Percentiles rank a stretch among this genome's conserved stretches.
Evolutionary conservation across 1,284 basidiomycete species (phyloP).

Genomic region (Salmacisia buchloeana): DNA sequence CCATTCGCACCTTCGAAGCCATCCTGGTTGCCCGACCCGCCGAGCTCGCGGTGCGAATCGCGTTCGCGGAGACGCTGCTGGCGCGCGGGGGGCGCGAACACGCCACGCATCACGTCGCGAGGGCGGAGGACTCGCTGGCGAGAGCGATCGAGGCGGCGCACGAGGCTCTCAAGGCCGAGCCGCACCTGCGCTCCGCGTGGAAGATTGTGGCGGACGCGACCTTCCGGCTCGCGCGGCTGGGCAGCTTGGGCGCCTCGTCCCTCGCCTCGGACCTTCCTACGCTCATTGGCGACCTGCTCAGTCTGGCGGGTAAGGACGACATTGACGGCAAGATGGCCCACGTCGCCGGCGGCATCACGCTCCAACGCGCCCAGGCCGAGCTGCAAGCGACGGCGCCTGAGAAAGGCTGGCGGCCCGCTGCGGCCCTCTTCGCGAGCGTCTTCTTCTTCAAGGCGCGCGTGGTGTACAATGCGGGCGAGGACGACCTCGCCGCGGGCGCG

Average conservation of each 20-base stretch:
- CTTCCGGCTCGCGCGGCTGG: constrained; percentile 50
- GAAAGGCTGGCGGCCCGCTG: not conserved
- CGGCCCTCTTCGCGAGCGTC: constrained; percentile 19
- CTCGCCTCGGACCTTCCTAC: too few species aligned
- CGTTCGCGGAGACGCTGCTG: constrained; percentile 70
- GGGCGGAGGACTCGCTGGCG: constrained; percentile 70
- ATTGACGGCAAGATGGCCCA: constrained; percentile 34
- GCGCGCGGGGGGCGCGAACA: constrained; percentile 66
- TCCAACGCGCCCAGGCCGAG: constrained; percentile 11
- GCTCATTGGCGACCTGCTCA: constrained; percentile 14
- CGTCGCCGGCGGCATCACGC: constrained; percentile 26
- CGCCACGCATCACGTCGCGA: constrained; percentile 64
- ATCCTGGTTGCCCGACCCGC: constrained; percentile 61
- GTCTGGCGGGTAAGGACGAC: constrained; percentile 23
- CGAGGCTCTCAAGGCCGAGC: constrained; percentile 58
- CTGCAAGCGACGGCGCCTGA: not conserved
- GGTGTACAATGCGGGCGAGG: constrained; percentile 30
- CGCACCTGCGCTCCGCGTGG: constrained; percentile 59
- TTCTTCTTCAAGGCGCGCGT: constrained; percentile 44
- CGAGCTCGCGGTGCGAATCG: constrained; percentile 65
- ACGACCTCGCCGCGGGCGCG: constrained; percentile 29
- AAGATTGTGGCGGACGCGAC: constrained; percentile 77
- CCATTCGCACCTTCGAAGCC: constrained; percentile 64
- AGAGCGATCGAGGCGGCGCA: constrained; percentile 60
- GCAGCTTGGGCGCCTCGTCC: not conserved